phyloP scores from a whole-genome alignment of 345 rosid genomes.

The Mallotus nudiflorus region DNA sequence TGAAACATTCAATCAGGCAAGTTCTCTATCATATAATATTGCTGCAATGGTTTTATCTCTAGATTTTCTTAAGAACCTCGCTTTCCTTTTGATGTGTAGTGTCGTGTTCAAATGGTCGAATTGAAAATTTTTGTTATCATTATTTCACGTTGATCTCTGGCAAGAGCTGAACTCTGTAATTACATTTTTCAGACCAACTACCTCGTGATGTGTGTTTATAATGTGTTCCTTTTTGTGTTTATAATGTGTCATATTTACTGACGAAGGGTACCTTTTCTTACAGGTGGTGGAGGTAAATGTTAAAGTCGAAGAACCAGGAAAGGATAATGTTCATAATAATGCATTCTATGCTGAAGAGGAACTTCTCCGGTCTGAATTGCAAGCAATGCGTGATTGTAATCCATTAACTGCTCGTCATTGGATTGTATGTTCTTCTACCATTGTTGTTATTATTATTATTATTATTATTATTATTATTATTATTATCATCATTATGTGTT shows the following conservation, averaged over 20 bases:
- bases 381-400: conserved; percentile 87
- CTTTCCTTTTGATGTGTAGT: too few species aligned
- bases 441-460: background rate
- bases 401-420: conserved; percentile 84
- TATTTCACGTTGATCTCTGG: too few species aligned
- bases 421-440: conserved; percentile 56
- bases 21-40: background rate
- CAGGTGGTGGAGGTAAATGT: conserved; percentile 88
- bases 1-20: conserved; percentile 84
- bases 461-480: background rate
- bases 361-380: conserved; percentile 65
- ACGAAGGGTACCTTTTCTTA: background rate
- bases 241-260: background rate
- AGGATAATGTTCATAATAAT: conserved; percentile 76
- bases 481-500: conserved; percentile 1
- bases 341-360: conserved; percentile 93
- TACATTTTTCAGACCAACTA: too few species aligned
- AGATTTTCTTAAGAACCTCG: background rate
- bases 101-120: too few species aligned
- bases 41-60: background rate
- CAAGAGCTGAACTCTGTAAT: too few species aligned
- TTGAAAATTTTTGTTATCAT: too few species aligned
- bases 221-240: too few species aligned
- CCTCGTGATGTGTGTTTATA: too few species aligned
- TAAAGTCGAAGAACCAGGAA: conserved; percentile 78